A percentile compares a stretch with the other conserved stretches of the same genome.
These are phyloP conservation scores for Penicillium griseofulvum DNA, from an alignment of 2,329 filamentous ascomycete species.

Conservation along the genomic window DNA sequence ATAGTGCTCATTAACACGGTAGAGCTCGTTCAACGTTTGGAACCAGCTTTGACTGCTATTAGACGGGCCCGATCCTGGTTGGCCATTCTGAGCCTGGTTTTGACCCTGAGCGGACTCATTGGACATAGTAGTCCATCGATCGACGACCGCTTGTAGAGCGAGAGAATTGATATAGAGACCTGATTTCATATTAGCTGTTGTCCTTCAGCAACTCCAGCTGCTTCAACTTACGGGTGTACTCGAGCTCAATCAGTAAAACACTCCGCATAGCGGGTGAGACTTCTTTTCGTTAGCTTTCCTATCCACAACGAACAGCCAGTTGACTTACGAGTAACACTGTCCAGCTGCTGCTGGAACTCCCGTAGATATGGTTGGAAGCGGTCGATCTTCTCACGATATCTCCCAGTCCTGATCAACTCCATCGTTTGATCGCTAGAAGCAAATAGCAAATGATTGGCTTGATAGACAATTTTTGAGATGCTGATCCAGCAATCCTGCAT, in stretches of 20 bases:
- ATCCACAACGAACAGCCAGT: not conserved
- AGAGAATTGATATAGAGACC: slow-evolving; percentile 86
- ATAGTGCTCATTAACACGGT: slow-evolving; percentile 60
- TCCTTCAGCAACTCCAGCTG: not conserved
- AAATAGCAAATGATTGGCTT: slow-evolving; percentile 85
- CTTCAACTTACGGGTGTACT: slow-evolving; percentile 70
- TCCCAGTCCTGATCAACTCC: slow-evolving; percentile 80
- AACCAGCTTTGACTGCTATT: slow-evolving; percentile 36
- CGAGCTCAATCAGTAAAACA: slow-evolving; percentile 89
- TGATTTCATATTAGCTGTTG: slow-evolving; percentile 18
- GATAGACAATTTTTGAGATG: slow-evolving; percentile 88
- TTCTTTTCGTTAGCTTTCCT: slow-evolving; percentile 29
- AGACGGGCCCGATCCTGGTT: slow-evolving; percentile 26
- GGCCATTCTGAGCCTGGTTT: slow-evolving; percentile 27
- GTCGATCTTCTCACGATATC: slow-evolving; percentile 76
- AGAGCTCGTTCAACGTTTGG: slow-evolving; percentile 45
- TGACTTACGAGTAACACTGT: slow-evolving; percentile 62
- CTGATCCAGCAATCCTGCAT: slow-evolving; percentile 86
- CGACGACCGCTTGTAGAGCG: slow-evolving; percentile 89
- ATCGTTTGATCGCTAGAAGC: slow-evolving; percentile 82
- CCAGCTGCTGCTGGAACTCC: slow-evolving; percentile 79
- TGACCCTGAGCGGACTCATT: slow-evolving; percentile 38
- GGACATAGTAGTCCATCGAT: slow-evolving; percentile 76
- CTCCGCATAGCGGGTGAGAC: slow-evolving; percentile 62
- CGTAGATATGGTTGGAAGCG: slow-evolving; percentile 75